phyloP scores from a whole-genome alignment of 2,329 filamentous ascomycete genomes.

The Verticillium tricorpus region DNA sequence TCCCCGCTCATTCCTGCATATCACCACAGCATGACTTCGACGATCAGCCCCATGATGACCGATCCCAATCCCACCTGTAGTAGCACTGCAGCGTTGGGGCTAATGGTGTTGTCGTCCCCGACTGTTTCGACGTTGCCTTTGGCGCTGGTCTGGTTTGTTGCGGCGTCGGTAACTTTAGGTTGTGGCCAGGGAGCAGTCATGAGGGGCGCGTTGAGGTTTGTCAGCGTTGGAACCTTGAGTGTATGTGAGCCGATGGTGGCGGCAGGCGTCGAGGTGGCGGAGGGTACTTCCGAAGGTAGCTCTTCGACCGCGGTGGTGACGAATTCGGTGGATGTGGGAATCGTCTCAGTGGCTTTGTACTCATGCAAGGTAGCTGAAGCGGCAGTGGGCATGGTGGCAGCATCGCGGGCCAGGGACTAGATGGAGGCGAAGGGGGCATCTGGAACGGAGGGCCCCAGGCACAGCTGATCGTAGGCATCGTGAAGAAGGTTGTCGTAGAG shows the following conservation, averaged over 20 bases:
- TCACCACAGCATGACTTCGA: background rate
- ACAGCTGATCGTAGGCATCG: constrained; percentile 28
- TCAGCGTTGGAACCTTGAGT: background rate
- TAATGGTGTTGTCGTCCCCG: background rate
- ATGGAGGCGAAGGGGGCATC: constrained; percentile 28
- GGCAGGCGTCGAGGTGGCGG: background rate
- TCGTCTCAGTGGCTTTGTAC: background rate
- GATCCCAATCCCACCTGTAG: background rate
- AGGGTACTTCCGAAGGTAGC: too few species aligned
- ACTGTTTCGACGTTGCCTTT: background rate
- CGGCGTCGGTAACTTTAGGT: background rate
- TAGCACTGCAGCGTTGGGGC: background rate
- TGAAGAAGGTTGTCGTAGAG: constrained; percentile 29
- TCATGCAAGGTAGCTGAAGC: constrained; percentile 10
- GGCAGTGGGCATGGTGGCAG: constrained; percentile 21
- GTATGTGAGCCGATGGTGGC: background rate
- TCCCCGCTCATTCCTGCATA: background rate
- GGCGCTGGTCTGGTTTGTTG: background rate
- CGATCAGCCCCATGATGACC: background rate
- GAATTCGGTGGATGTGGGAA: background rate
- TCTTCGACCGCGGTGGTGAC: background rate
- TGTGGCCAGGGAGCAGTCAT: background rate
- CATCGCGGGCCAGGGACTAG: constrained; percentile 24
- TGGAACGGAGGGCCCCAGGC: constrained; percentile 25
- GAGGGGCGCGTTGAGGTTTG: background rate